Conservation (phyloP, 306 rosid species). For the Rosa rugosa region DNA sequence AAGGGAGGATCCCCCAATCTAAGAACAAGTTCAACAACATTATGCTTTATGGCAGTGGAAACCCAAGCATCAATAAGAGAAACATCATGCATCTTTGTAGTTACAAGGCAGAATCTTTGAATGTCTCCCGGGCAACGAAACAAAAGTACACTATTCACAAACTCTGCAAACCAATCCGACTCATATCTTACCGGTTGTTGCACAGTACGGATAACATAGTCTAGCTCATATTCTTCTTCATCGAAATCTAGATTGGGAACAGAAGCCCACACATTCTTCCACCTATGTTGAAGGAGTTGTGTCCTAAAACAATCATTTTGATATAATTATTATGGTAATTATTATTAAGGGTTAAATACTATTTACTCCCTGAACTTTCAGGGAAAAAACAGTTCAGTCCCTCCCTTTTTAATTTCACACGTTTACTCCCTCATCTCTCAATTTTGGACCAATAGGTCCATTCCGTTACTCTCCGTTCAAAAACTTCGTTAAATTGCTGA, state of each 20-base stretch:
- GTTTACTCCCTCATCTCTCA: no score
- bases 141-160: neutral
- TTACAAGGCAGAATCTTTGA: neutral
- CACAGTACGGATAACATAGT: neutral
- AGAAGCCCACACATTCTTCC: neutral
- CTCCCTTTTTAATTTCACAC: no score
- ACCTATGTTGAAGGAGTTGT: no score
- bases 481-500: no score
- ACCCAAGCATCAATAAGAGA: constrained; percentile 1
- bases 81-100: no score
- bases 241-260: neutral
- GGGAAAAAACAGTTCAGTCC: no score
- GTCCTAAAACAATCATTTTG: no score
- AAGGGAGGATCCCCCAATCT: neutral
- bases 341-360: no score
- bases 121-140: neutral
- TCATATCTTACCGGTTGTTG: neutral
- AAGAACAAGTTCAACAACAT: constrained; percentile 9
- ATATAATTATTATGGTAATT: no score
- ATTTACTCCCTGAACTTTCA: no score
- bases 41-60: neutral
- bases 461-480: no score
- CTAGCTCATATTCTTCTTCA: neutral
- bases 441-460: no score
- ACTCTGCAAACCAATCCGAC: neutral